Evolutionary conservation across 345 rosid species (phyloP).

Genomic region (Litchi chinensis): DNA sequence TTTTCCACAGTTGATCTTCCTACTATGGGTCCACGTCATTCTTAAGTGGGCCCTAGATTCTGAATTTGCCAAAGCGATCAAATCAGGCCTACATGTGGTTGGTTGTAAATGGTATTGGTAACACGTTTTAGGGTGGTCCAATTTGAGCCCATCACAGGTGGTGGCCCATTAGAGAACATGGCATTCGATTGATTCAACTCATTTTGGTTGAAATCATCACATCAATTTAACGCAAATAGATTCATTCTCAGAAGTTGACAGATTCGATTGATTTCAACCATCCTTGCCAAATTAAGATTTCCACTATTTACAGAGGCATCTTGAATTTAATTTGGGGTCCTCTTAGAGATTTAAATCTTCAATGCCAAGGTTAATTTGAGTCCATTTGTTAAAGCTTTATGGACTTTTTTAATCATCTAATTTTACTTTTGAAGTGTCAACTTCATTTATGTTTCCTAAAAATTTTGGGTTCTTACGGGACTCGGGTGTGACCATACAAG

Average conservation of each 20-base stretch:
- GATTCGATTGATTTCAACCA: not conserved
- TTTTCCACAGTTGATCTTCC: constrained; percentile 11
- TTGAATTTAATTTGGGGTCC: not conserved
- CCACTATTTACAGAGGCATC: not conserved
- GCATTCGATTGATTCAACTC: constrained; percentile 15
- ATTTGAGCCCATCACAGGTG: constrained; percentile 14
- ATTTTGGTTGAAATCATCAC: constrained; percentile 13
- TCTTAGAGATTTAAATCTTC: not conserved
- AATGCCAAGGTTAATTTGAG: not conserved
- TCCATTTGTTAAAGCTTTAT: not conserved
- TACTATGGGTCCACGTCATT: not conserved
- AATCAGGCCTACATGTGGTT: constrained; percentile 19
- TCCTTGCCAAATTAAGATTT: constrained; percentile 1
- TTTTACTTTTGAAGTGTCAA: too few relatives aligned
- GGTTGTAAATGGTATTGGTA: constrained; percentile 18
- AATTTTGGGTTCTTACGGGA: too few relatives aligned
- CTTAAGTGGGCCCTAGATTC: constrained; percentile 5
- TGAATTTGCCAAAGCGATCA: not conserved
- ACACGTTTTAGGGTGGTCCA: constrained; percentile 28
- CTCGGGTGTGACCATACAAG: too few relatives aligned
- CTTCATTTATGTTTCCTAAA: too few relatives aligned
- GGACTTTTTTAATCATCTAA: not conserved
- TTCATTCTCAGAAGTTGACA: constrained; percentile 11
- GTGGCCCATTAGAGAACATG: constrained; percentile 18
- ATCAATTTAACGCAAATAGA: constrained; percentile 9